These are phyloP conservation scores for Gamsiella multidivaricata DNA, from an alignment of 192 early-diverging fungal genomes.

Conservation along the genomic window DNA sequence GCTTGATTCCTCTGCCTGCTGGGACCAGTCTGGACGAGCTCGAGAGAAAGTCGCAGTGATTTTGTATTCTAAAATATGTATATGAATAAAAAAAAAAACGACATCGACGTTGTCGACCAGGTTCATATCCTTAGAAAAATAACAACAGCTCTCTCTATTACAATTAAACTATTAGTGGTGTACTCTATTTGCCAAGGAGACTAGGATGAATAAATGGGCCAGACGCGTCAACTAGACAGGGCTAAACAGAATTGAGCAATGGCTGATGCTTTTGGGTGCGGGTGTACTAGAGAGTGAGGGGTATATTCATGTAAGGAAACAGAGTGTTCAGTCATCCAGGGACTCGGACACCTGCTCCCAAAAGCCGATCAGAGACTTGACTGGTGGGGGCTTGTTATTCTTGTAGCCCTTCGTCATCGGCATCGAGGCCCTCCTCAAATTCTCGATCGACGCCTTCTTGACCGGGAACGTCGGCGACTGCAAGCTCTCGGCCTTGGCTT, in stretches of 20 bases:
- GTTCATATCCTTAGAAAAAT: no score
- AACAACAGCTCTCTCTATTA: no score
- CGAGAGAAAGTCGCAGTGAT: slow-evolving; percentile 34
- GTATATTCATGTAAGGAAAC: neutral
- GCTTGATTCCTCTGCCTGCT: slow-evolving; percentile 65
- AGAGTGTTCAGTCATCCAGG: slow-evolving; percentile 8
- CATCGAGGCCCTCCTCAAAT: neutral
- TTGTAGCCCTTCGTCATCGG: neutral
- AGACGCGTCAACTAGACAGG: no score
- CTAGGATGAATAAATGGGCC: no score
- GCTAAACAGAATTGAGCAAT: no score
- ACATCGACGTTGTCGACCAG: no score
- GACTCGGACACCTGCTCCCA: slow-evolving; percentile 47
- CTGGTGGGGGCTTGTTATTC: slow-evolving; percentile 19
- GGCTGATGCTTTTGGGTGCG: no score
- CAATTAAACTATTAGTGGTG: no score
- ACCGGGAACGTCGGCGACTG: slow-evolving; percentile 19
- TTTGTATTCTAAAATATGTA: neutral
- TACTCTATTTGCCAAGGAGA: no score
- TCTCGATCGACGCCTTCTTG: neutral
- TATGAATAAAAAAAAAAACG: neutral
- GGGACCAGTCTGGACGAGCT: slow-evolving; percentile 28
- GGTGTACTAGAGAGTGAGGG: neutral
- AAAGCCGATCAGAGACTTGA: slow-evolving; percentile 46
- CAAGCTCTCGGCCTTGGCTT: slow-evolving; percentile 24